Evolutionary conservation across 1,139 yeast species (phyloP), one percentile per base, ranked within the genome.

Genomic region (Meyerozyma smithsonii): DNA sequence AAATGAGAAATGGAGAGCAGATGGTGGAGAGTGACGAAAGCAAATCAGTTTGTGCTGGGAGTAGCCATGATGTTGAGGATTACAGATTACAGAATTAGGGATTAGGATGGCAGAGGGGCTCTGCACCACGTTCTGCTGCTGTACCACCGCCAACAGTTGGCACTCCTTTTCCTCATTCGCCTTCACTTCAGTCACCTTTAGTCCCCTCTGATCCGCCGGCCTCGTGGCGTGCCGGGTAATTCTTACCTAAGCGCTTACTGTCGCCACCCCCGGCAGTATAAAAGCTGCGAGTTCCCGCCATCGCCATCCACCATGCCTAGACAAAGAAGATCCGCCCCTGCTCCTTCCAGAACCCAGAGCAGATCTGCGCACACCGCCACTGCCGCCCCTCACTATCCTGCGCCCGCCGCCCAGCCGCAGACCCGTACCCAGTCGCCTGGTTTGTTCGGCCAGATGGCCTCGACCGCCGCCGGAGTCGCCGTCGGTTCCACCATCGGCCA

Each of bases 381-480:
- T 42, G 82, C 85, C 36, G 49, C 55, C 35, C 51, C 61, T 36
- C 53, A 51, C 53, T 53, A 57, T 44, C 62, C 73, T 39, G 51
- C 59, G 18, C 49, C 57, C 36, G 46, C 54, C 36, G 45, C 52
- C 32, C 44, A 52, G 12, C 35, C 54, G 32, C 61, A 56, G 42
- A 23, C 58, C 2, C 58, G 62, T 54, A 66, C 69, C 18, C 62
- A 57, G 50, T 64, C 62, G 24, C 97, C 98, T 39, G 97, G 97
- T 53, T 59, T 92, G 61, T 90, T 92, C 58, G 86, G 94, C 45
- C 96, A 92, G 68, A 92, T 92, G 97, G 97, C 97, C 24, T 76
- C 95, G 35, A 92, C 98, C 41, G 98, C 98, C 45, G 98, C 97
- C 40, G 98, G 98, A 79, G 98, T 92, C 28, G 98, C 97, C 39